Conservation (phyloP, 257 asterid genomes). For the Dorcoceras hygrometricum region DNA sequence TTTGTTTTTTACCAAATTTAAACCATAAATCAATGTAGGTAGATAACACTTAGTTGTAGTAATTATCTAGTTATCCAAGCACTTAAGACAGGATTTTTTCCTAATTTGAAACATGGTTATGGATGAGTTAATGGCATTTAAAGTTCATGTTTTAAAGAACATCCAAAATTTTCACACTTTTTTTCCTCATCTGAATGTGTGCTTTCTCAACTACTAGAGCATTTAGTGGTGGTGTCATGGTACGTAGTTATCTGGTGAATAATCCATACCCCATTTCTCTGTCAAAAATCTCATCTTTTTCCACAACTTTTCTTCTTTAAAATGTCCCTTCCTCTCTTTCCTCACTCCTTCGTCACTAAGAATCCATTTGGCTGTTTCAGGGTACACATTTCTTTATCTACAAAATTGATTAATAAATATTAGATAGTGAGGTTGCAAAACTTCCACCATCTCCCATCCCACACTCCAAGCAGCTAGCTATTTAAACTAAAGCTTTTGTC, state of each 20-base stretch:
- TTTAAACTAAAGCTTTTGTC: slow-evolving; percentile 7
- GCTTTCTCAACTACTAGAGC: not conserved
- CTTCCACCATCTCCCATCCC: slow-evolving; percentile 9
- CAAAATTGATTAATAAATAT: too few species aligned
- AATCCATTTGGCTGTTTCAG: not conserved
- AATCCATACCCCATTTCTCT: not conserved
- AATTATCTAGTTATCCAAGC: not conserved
- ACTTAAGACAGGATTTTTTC: not conserved
- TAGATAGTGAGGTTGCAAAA: not conserved
- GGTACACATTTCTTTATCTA: not conserved
- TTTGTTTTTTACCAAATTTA: too few species aligned
- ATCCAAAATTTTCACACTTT: too few species aligned
- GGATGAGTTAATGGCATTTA: too few species aligned
- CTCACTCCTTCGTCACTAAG: slow-evolving; percentile 22
- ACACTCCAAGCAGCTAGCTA: not conserved
- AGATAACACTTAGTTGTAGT: not conserved
- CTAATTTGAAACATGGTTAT: too few species aligned
- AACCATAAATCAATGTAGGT: not conserved
- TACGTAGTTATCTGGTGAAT: too few species aligned
- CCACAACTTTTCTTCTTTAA: not conserved
- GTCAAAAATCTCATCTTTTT: not conserved
- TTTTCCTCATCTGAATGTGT: not conserved
- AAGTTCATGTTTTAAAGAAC: too few species aligned
- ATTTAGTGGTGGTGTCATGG: too few species aligned
- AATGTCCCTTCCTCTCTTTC: slow-evolving; percentile 7